These are phyloP conservation scores for Blattamonas nauphoetae DNA, from an alignment of 78 protist genomes.

Conservation along the genomic window DNA sequence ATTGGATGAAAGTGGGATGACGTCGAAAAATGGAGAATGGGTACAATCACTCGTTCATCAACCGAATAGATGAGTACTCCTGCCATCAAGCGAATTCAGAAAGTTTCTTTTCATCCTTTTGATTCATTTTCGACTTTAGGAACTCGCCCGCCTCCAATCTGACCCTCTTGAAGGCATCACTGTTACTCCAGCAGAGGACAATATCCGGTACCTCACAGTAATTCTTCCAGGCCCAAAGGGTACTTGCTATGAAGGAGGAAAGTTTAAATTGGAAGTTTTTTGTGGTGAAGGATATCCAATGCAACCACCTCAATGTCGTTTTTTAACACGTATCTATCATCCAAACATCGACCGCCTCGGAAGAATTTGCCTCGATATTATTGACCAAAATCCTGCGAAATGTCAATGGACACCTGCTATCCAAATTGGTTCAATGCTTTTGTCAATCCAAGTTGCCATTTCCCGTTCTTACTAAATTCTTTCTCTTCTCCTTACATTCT, in stretches of 20 bases:
- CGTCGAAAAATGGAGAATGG: too few species aligned
- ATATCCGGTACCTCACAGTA: neutral
- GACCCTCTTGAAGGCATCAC: neutral
- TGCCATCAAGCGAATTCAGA: too few species aligned
- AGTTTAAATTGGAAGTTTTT: neutral
- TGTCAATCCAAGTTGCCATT: conserved; percentile 63
- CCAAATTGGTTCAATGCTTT: conserved; percentile 83
- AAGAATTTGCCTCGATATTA: conserved; percentile 93
- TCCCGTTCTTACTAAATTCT: neutral
- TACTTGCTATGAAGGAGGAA: neutral
- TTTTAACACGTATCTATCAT: conserved; percentile 80
- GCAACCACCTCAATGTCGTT: conserved; percentile 18
- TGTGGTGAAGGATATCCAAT: neutral
- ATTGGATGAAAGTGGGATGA: too few species aligned
- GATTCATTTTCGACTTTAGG: neutral
- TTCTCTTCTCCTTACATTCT: conserved; percentile 29
- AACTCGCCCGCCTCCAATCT: neutral
- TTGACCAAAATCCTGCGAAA: too few species aligned
- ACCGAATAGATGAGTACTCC: too few species aligned
- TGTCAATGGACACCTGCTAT: conserved; percentile 98
- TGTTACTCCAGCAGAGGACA: neutral
- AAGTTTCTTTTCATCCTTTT: neutral
- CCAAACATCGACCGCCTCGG: conserved; percentile 91
- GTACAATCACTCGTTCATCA: too few species aligned
- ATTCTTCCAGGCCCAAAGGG: neutral